Conservation (phyloP, 352 stramenopile genomes). For the Phytophthora kernoviae region DNA sequence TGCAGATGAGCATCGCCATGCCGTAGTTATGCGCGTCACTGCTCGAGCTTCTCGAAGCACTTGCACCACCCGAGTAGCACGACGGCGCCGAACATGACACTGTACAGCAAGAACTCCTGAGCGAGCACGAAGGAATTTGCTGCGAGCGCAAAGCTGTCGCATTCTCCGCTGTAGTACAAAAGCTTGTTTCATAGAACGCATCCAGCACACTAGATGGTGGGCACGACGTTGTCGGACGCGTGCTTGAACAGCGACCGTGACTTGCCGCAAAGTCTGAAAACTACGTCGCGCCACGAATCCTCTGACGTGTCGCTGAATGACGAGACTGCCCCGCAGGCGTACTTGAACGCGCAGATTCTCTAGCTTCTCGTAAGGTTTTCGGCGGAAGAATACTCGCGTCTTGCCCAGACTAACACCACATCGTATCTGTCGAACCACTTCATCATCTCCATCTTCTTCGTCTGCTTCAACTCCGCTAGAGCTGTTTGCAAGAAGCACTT, state of each 20-base stretch:
- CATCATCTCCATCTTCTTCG: slow-evolving; percentile 23
- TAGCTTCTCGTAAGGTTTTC: slow-evolving; percentile 92
- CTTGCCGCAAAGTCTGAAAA: slow-evolving; percentile 38
- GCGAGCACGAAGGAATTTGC: slow-evolving; percentile 44
- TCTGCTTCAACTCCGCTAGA: slow-evolving; percentile 14
- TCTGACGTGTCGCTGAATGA: slow-evolving; percentile 59
- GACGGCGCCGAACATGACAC: slow-evolving; percentile 50
- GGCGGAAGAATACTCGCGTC: slow-evolving; percentile 95
- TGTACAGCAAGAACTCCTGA: slow-evolving; percentile 52
- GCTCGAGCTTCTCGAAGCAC: slow-evolving; percentile 46
- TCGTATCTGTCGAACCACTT: slow-evolving; percentile 24
- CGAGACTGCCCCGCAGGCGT: slow-evolving; percentile 35
- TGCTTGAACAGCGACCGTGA: slow-evolving; percentile 54
- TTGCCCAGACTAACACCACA: slow-evolving; percentile 82
- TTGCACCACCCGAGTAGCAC: slow-evolving; percentile 41
- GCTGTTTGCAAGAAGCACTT: slow-evolving; percentile 28
- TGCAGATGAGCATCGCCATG: slow-evolving; percentile 41
- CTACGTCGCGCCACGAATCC: slow-evolving; percentile 47
- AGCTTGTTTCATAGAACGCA: slow-evolving; percentile 48
- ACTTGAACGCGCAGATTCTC: slow-evolving; percentile 66
- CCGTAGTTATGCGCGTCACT: slow-evolving; percentile 41
- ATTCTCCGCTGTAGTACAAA: slow-evolving; percentile 52
- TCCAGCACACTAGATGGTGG: slow-evolving; percentile 36
- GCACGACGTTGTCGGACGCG: slow-evolving; percentile 43
- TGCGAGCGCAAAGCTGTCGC: slow-evolving; percentile 43